These are phyloP conservation scores for Coemansia sp. DNA, from an alignment of 192 early-diverging fungal species.

Conservation along the genomic window DNA sequence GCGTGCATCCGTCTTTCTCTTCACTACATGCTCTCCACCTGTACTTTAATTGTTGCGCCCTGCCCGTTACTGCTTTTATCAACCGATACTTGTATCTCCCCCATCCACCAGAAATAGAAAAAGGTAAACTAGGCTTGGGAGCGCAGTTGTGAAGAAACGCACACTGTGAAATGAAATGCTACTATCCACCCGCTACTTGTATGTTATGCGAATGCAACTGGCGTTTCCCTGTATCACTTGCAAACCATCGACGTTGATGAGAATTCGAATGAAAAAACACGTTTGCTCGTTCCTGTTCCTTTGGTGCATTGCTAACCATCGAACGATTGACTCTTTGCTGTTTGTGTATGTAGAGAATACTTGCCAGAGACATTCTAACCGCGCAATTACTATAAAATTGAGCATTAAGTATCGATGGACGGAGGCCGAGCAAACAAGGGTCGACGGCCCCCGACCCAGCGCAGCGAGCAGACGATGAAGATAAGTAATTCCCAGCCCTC, in stretches of 20 bases:
- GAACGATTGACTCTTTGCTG: neutral
- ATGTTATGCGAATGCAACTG: neutral
- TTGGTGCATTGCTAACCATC: neutral
- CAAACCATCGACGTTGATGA: too few species aligned
- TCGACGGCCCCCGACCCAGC: neutral
- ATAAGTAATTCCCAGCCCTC: neutral
- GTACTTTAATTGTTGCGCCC: neutral
- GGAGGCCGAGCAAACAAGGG: neutral
- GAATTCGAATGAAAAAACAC: too few species aligned
- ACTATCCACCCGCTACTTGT: neutral
- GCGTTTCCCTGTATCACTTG: too few species aligned
- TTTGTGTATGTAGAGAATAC: neutral
- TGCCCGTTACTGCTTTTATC: neutral
- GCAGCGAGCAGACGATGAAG: neutral
- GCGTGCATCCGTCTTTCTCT: neutral
- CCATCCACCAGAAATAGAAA: neutral
- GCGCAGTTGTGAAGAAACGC: neutral
- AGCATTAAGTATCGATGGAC: slow-evolving; percentile 1
- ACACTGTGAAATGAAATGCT: neutral
- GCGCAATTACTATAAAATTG: neutral
- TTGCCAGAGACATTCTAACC: neutral
- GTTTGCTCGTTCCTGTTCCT: too few species aligned
- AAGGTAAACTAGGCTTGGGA: neutral
- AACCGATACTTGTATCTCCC: neutral
- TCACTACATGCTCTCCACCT: neutral